Conservation (phyloP, 345 rosid species). For the Rhodamnia argentea region DNA sequence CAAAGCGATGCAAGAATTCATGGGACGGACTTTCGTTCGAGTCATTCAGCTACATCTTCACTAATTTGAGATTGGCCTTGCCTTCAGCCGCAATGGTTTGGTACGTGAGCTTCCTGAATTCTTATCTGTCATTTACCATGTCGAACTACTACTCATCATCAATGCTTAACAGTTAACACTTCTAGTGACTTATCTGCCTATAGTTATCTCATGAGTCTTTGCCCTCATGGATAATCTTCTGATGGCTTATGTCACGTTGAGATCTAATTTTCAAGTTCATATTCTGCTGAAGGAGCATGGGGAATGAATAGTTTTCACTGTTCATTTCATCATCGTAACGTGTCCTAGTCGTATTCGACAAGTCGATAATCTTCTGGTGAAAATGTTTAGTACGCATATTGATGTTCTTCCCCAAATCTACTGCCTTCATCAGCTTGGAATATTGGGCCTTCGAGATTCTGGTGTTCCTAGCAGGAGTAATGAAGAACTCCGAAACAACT, state of each 20-base stretch:
- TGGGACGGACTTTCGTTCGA: constrained; percentile 49
- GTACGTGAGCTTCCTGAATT: constrained; percentile 17
- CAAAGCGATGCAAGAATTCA: constrained; percentile 33
- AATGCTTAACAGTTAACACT: background rate
- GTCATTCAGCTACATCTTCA: constrained; percentile 16
- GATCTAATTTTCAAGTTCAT: background rate
- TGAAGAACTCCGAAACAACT: constrained; percentile 43
- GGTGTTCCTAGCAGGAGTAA: constrained; percentile 63
- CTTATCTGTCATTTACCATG: background rate
- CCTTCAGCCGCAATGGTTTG: constrained; percentile 78
- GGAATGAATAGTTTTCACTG: background rate
- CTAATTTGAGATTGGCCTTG: constrained; percentile 40
- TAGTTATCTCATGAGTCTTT: background rate
- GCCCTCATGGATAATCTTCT: background rate
- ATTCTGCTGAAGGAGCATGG: background rate
- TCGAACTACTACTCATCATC: background rate
- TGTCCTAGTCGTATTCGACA: background rate
- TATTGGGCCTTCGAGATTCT: constrained; percentile 78
- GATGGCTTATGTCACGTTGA: too few relatives aligned
- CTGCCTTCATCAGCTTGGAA: constrained; percentile 35
- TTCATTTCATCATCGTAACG: background rate
- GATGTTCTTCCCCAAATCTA: background rate
- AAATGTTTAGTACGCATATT: background rate
- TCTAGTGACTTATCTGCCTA: background rate
- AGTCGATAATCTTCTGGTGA: background rate